Conservation (phyloP, 2,329 filamentous ascomycete genomes). For the Colletotrichum lupini region DNA sequence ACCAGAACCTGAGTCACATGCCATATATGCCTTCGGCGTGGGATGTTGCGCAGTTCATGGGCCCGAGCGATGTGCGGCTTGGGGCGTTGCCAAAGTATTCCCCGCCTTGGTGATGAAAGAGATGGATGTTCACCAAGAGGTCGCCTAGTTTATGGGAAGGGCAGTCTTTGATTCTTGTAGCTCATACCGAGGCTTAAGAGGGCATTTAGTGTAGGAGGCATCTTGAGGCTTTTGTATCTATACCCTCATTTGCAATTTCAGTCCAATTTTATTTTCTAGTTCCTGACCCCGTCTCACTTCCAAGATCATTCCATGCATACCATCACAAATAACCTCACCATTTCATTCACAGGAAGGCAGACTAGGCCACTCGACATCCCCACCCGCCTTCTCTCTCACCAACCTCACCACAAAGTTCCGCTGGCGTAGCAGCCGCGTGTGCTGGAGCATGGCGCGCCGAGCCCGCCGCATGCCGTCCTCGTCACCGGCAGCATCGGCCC, state of each 20-base stretch:
- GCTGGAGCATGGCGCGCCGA: conserved; percentile 38
- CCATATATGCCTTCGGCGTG: conserved; percentile 23
- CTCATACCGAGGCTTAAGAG: background rate
- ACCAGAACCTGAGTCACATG: background rate
- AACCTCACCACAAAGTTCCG: conserved; percentile 23
- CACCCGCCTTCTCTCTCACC: conserved; percentile 7
- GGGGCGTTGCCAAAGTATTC: conserved; percentile 16
- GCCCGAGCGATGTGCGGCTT: conserved; percentile 21
- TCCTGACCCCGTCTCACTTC: background rate
- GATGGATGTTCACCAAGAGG: background rate
- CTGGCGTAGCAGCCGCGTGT: conserved; percentile 14
- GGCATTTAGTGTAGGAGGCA: background rate
- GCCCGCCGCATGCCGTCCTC: conserved; percentile 39
- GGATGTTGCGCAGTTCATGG: conserved; percentile 35
- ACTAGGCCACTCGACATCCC: conserved; percentile 17
- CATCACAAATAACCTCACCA: background rate
- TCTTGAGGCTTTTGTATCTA: conserved; percentile 26
- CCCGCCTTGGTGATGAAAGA: conserved; percentile 24
- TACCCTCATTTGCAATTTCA: conserved; percentile 4
- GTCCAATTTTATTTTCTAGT: background rate
- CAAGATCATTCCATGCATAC: background rate
- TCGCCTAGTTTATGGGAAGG: background rate
- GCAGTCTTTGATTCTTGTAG: background rate
- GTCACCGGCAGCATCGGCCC: conserved; percentile 40
- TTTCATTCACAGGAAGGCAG: no score